These are phyloP conservation scores for Plantago lanceolata DNA, from an alignment of 305 asterid genomes.

Conservation along the genomic window DNA sequence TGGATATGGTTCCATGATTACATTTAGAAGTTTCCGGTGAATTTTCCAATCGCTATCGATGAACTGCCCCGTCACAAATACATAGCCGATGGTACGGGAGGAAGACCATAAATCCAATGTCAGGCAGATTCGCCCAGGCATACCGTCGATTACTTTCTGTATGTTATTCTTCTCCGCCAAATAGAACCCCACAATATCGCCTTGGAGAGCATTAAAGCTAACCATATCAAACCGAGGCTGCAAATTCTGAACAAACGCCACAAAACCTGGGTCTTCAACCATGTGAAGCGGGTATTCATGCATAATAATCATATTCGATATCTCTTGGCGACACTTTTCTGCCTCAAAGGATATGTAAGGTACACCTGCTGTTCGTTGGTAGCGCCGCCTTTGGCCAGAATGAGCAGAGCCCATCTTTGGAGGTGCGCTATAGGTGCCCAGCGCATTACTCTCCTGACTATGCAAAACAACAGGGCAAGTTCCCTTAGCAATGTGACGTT, in stretches of 20 bases:
- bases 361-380: constrained; percentile 48
- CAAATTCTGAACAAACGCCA: constrained; percentile 68
- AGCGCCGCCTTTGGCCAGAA: constrained; percentile 61
- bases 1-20: constrained; percentile 81
- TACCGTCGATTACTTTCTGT: constrained; percentile 61
- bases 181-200: constrained; percentile 80
- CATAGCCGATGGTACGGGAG: constrained; percentile 54
- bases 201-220: constrained; percentile 81
- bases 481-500: constrained; percentile 93
- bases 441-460: constrained; percentile 55
- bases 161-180: constrained; percentile 65
- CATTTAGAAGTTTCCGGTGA: constrained; percentile 74
- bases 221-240: constrained; percentile 89
- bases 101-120: constrained; percentile 85
- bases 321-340: constrained; percentile 76
- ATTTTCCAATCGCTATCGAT: constrained; percentile 85
- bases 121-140: constrained; percentile 80
- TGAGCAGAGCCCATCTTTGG: constrained; percentile 43
- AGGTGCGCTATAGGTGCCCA: constrained; percentile 57
- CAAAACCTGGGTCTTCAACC: constrained; percentile 87
- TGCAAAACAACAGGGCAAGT: constrained; percentile 70
- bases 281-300: constrained; percentile 95
- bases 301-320: constrained; percentile 78
- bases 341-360: constrained; percentile 68
- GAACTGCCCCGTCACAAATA: constrained; percentile 76